Evolutionary conservation across 2,329 filamentous ascomycete genomes (phyloP).

Genomic region (Colletotrichum liriopes): DNA sequence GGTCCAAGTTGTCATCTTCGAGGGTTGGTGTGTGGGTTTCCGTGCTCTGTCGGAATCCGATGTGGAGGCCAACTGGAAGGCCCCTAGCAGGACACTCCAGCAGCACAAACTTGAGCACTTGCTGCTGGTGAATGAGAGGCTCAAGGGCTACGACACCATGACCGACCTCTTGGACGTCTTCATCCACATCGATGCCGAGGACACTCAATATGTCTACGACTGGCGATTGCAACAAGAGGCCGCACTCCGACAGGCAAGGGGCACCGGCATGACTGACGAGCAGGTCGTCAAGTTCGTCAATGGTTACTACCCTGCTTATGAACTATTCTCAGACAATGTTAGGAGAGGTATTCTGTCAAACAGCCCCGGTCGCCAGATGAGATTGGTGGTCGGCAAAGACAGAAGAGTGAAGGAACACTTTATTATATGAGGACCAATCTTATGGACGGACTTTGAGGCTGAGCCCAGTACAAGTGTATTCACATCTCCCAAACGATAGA

Average conservation of each 20-base stretch:
- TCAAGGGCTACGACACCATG: conserved; percentile 64
- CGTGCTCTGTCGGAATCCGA: conserved; percentile 70
- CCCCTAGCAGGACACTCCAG: conserved; percentile 64
- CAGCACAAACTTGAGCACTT: conserved; percentile 66
- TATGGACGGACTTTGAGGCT: background rate
- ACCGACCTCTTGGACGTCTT: conserved; percentile 69
- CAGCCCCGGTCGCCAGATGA: conserved; percentile 69
- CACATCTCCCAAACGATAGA: background rate
- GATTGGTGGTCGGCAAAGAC: conserved; percentile 73
- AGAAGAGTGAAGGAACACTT: conserved; percentile 72
- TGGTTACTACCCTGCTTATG: conserved; percentile 80
- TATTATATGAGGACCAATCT: conserved; percentile 56
- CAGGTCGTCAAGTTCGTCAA: conserved; percentile 83
- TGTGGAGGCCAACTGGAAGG: conserved; percentile 67
- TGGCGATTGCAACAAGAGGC: conserved; percentile 90
- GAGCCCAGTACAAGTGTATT: background rate
- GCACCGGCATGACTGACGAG: conserved; percentile 86
- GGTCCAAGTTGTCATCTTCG: conserved; percentile 82
- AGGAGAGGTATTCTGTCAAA: conserved; percentile 70
- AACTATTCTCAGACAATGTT: conserved; percentile 75
- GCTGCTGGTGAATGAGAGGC: conserved; percentile 64
- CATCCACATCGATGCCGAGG: conserved; percentile 77
- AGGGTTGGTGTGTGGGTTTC: conserved; percentile 95
- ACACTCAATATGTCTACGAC: conserved; percentile 83
- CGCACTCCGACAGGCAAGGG: conserved; percentile 75